Evolutionary conservation across 2,329 filamentous ascomycete genomes (phyloP).

Genomic region (Epichloe brachyelytri): DNA sequence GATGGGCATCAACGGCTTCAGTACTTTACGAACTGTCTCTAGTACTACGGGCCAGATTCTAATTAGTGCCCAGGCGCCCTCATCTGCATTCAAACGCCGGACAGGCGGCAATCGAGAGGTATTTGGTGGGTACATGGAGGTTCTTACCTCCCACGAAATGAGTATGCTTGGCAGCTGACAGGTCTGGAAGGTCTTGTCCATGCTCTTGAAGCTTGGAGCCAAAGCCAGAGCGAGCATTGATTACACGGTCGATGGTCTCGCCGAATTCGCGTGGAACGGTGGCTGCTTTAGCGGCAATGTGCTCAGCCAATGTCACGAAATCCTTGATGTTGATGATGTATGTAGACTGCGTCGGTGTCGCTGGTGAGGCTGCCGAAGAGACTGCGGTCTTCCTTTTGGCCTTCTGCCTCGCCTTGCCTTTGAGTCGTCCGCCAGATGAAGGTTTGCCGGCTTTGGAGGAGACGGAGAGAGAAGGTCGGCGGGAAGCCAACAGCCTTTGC

Average conservation of each 20-base stretch:
- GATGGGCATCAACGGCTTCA: conserved; percentile 13
- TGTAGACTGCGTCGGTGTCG: conserved; percentile 7
- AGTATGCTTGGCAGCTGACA: conserved; percentile 11
- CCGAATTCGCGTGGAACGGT: conserved; percentile 18
- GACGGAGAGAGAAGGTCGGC: conserved; percentile 9
- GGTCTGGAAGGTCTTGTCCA: conserved; percentile 7
- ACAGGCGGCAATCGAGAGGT: neutral
- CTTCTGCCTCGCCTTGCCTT: neutral
- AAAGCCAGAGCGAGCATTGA: conserved; percentile 20
- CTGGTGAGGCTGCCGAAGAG: neutral
- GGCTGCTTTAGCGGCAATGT: conserved; percentile 5
- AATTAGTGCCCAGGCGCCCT: neutral
- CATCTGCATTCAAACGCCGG: neutral
- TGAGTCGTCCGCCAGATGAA: neutral
- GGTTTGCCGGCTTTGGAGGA: neutral
- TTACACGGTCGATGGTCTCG: conserved; percentile 23
- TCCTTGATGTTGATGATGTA: conserved; percentile 25
- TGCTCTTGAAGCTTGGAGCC: conserved; percentile 8
- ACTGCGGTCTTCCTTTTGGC: neutral
- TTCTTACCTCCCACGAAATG: conserved; percentile 11
- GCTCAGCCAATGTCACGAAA: conserved; percentile 24
- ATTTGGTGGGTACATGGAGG: conserved; percentile 15
- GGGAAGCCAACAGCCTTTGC: conserved; percentile 22
- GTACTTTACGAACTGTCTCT: conserved; percentile 19
- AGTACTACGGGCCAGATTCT: conserved; percentile 16